Evolutionary conservation across 2,329 filamentous ascomycete genomes (phyloP).

Genomic region (Emericellopsis atlantica): DNA sequence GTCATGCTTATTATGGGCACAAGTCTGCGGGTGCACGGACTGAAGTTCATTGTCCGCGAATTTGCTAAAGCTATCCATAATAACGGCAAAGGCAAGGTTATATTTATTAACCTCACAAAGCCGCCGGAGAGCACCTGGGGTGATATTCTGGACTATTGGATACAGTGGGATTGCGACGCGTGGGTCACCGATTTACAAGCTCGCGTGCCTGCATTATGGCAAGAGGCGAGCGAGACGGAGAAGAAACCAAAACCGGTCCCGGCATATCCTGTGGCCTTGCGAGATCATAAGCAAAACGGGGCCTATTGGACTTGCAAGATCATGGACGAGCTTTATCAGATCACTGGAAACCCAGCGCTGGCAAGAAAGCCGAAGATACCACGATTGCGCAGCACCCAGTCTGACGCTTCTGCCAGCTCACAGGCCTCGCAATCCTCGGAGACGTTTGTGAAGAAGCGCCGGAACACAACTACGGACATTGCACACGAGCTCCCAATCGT

Average conservation of each 20-base stretch:
- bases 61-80: constrained; percentile 61
- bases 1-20: constrained; percentile 59
- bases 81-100: constrained; percentile 48
- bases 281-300: constrained; percentile 31
- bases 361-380: not conserved
- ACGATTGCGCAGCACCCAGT: not conserved
- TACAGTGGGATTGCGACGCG: constrained; percentile 63
- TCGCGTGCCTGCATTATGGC: constrained; percentile 47
- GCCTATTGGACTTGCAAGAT: constrained; percentile 32
- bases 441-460: not conserved
- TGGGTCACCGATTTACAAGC: constrained; percentile 54
- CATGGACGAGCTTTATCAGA: constrained; percentile 21
- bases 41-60: constrained; percentile 58
- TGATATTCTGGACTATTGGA: constrained; percentile 61
- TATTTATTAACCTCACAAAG: constrained; percentile 64
- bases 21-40: constrained; percentile 56
- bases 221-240: constrained; percentile 26
- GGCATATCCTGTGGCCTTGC: constrained; percentile 26
- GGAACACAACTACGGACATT: not conserved
- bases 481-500: not conserved
- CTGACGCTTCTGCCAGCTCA: not conserved
- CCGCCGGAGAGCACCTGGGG: constrained; percentile 61
- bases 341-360: constrained; percentile 11
- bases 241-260: constrained; percentile 15
- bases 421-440: not conserved